Base-by-base conservation (phyloP, 2,329 filamentous ascomycete genomes). In the Fusarium pilosicola region DNA sequence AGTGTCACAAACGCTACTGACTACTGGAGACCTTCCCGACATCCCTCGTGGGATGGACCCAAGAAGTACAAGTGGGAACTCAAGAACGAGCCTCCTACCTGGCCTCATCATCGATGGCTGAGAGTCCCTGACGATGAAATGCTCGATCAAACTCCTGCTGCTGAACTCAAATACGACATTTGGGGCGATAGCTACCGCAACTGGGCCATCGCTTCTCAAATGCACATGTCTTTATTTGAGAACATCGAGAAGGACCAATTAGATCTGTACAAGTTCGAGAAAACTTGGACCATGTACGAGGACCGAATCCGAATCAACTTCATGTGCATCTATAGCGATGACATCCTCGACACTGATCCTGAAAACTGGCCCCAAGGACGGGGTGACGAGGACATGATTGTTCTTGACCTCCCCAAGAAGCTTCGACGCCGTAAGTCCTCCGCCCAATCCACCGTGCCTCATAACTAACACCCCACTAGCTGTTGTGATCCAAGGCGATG, bases 221-320 rank as follows among this genome's bases (percentile, higher is more conserved):
- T 74, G 70, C 73, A 75, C 12, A 74, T 74, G 52, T 75, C 73
- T 2, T 22, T 75, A 7, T 63, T 75, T n/a, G 73, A 75, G 17
- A 75, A 75, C 3, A 74, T 75, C 3, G 73, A 75, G 36, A 68
- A 65, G 17, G 44, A 75, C 15, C 42, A 63, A 6, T n/a, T 75
- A 15, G 52, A 74, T 30, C n/a, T 75, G 2, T 75, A 75, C 24
- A 74, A 38, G 8, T 75, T 75, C 15, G 51, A 73, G 5, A 75
- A 62, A 9, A 56, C 66, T 5, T 75, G 73, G 73, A 41, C 32
- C 10, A 75, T 75, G 73, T 64, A 71, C 7, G 57, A 51, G 1
- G 70, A 75, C 0, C 73, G 73, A 18, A 75, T 75, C 11, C 39
- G 73, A 6, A 75, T 75, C 61, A 75, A 75, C 7, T 75, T 75